Evolutionary conservation across 2,329 filamentous ascomycete genomes (phyloP).

Genomic region (Epicoccum sorghinum): DNA sequence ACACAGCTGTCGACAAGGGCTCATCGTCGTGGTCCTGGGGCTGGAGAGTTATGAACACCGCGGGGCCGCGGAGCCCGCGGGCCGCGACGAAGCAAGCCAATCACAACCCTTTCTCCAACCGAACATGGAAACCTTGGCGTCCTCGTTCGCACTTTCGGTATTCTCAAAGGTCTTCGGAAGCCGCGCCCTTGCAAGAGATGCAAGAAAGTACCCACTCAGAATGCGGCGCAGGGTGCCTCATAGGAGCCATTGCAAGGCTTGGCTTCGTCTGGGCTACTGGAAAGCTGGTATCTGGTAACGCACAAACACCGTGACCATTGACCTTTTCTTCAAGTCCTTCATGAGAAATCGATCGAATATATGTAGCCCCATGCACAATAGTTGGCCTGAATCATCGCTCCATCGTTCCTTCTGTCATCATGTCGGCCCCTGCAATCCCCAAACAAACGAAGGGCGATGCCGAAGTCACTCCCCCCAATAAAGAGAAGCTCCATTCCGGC

Average conservation of each 20-base stretch:
- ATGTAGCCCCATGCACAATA: neutral
- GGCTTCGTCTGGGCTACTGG: neutral
- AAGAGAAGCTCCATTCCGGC: slow-evolving; percentile 12
- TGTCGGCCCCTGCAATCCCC: slow-evolving; percentile 8
- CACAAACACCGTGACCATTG: neutral
- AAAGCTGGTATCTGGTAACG: neutral
- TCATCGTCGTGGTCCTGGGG: neutral
- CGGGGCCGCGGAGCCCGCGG: slow-evolving; percentile 3
- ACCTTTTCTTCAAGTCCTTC: neutral
- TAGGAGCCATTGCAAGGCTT: neutral
- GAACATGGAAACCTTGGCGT: neutral
- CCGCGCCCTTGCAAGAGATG: neutral
- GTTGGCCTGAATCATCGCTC: neutral
- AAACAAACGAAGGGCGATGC: neutral
- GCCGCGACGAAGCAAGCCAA: neutral
- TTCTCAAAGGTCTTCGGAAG: neutral
- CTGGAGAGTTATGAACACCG: neutral
- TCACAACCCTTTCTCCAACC: neutral
- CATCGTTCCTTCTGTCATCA: neutral
- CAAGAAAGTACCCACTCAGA: neutral
- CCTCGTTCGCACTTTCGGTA: slow-evolving; percentile 2
- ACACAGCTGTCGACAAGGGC: neutral
- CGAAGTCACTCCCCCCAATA: neutral
- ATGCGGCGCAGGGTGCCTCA: neutral
- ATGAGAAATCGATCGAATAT: neutral